Percentiles rank a stretch among this genome's conserved stretches.
These are phyloP conservation scores for Nigrospora oryzae DNA, from an alignment of 2,329 filamentous ascomycete genomes.

Conservation along the genomic window DNA sequence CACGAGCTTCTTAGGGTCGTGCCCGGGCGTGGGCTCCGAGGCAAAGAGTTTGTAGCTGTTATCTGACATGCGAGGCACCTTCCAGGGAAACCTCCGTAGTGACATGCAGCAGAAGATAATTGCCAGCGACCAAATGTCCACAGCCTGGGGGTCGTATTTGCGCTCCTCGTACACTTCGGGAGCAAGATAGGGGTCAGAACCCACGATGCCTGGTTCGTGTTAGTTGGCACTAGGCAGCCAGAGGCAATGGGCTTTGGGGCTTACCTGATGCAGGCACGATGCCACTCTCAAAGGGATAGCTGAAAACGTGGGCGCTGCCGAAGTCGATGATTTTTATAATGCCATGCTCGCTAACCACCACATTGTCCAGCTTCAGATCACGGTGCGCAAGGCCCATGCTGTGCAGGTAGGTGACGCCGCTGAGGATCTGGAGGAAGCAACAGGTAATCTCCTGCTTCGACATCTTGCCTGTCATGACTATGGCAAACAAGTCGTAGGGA, in stretches of 20 bases:
- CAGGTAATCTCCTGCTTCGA: conserved; percentile 82
- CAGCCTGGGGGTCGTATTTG: conserved; percentile 87
- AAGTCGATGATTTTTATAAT: conserved; percentile 99
- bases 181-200: conserved; percentile 90
- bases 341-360: conserved; percentile 89
- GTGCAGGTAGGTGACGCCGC: conserved; percentile 89
- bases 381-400: conserved; percentile 91
- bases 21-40: conserved; percentile 70
- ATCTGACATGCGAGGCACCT: conserved; percentile 82
- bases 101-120: conserved; percentile 99
- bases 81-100: conserved; percentile 91
- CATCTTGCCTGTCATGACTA: conserved; percentile 99
- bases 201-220: conserved; percentile 46
- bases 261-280: conserved; percentile 73
- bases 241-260: conserved; percentile 19
- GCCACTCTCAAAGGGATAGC: conserved; percentile 92
- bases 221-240: conserved; percentile 5
- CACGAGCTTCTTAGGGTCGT: conserved; percentile 47
- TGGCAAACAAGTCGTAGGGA: conserved; percentile 91
- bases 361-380: conserved; percentile 94
- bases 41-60: conserved; percentile 94
- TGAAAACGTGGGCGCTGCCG: conserved; percentile 92
- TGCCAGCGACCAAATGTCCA: conserved; percentile 95
- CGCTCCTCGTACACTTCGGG: conserved; percentile 93
- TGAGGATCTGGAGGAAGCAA: conserved; percentile 88